These are phyloP conservation scores for Mycena pura DNA, from an alignment of 768 basidiomycete species.

Conservation along the genomic window DNA sequence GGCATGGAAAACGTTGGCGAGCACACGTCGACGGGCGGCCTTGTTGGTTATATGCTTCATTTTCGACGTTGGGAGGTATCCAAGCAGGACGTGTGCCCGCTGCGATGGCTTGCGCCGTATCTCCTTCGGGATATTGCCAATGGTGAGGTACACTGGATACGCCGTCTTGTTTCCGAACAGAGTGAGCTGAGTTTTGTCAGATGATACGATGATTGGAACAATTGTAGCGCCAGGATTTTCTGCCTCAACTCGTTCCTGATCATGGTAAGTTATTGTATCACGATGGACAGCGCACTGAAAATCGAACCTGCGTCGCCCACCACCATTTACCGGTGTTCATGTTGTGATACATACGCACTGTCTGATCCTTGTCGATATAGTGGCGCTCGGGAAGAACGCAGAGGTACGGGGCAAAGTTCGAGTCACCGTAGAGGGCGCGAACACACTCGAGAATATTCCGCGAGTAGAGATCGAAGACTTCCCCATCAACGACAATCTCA, in stretches of 20 bases:
- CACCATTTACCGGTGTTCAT: slow-evolving; percentile 45
- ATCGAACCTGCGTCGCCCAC: slow-evolving; percentile 42
- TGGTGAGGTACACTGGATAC: not conserved
- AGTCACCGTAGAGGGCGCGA: slow-evolving; percentile 36
- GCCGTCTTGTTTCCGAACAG: slow-evolving; percentile 1
- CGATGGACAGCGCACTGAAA: not conserved
- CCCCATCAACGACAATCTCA: slow-evolving; percentile 29
- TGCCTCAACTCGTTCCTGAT: not conserved
- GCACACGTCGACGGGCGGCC: not conserved
- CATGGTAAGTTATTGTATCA: not conserved
- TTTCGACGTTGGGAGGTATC: not conserved
- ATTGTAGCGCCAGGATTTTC: not conserved
- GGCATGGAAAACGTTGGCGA: not conserved
- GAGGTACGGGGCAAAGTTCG: slow-evolving; percentile 33
- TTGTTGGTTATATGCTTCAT: slow-evolving; percentile 2
- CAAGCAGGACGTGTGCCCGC: not conserved
- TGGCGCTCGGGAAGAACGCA: slow-evolving; percentile 37
- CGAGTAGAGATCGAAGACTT: slow-evolving; percentile 32
- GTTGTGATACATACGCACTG: slow-evolving; percentile 34
- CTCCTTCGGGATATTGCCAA: slow-evolving; percentile 4
- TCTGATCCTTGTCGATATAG: slow-evolving; percentile 31
- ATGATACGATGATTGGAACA: not conserved
- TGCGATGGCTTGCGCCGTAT: not conserved
- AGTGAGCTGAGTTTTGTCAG: slow-evolving; percentile 5
- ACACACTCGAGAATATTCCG: slow-evolving; percentile 39